These are phyloP conservation scores for Amylocarpus encephaloides DNA, from an alignment of 2,329 filamentous ascomycete genomes.

Conservation along the genomic window DNA sequence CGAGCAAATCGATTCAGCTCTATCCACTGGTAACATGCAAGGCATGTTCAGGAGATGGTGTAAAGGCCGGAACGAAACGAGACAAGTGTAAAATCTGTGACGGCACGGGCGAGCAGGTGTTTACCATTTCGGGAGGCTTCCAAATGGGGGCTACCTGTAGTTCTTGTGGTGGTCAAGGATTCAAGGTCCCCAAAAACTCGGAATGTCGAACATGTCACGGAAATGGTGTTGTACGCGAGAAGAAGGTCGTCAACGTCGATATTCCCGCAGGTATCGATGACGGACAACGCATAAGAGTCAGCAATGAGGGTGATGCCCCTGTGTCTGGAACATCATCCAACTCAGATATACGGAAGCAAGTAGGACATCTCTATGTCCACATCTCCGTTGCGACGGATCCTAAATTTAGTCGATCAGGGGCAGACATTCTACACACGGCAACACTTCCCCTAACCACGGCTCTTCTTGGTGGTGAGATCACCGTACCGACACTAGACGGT, in stretches of 20 bases:
- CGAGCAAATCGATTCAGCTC: conserved; percentile 79
- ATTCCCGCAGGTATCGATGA: conserved; percentile 96
- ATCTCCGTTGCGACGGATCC: conserved; percentile 84
- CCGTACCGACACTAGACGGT: conserved; percentile 82
- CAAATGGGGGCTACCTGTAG: conserved; percentile 80
- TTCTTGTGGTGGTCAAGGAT: conserved; percentile 72
- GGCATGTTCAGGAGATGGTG: conserved; percentile 74
- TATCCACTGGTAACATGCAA: conserved; percentile 75
- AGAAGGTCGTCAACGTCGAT: conserved; percentile 78
- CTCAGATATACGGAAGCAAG: conserved; percentile 56
- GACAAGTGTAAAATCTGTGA: conserved; percentile 72
- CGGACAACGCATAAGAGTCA: conserved; percentile 83
- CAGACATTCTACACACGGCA: conserved; percentile 89
- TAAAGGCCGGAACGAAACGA: conserved; percentile 74
- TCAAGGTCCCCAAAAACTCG: conserved; percentile 67
- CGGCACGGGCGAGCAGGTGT: conserved; percentile 79
- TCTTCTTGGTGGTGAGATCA: conserved; percentile 82
- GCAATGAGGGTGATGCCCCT: conserved; percentile 81
- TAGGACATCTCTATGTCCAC: conserved; percentile 85
- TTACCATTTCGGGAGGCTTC: conserved; percentile 66
- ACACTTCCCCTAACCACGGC: conserved; percentile 89
- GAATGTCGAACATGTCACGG: conserved; percentile 78
- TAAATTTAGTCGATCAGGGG: conserved; percentile 80
- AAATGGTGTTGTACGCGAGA: conserved; percentile 76
- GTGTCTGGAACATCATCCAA: conserved; percentile 64